Percentiles rank a stretch among this genome's conserved stretches.
These are phyloP conservation scores for Acarospora socialis DNA, from an alignment of 2,329 filamentous ascomycete genomes.

Conservation along the genomic window DNA sequence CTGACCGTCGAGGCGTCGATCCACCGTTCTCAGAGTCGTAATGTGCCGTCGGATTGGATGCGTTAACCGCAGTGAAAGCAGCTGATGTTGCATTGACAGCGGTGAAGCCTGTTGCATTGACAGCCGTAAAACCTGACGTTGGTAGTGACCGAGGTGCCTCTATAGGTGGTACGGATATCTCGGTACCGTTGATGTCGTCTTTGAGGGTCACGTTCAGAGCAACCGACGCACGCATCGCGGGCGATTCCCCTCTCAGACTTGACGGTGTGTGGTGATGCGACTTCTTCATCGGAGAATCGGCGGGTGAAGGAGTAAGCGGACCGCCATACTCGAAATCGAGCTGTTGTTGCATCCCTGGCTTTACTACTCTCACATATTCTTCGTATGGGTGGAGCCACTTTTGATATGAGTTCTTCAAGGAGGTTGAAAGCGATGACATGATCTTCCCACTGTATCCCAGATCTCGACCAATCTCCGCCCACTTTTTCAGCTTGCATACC, in stretches of 20 bases:
- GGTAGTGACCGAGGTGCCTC: slow-evolving; percentile 26
- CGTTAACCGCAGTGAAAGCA: slow-evolving; percentile 47
- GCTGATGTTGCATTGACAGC: slow-evolving; percentile 49
- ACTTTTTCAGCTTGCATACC: slow-evolving; percentile 96
- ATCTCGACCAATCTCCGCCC: slow-evolving; percentile 95
- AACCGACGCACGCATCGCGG: slow-evolving; percentile 44
- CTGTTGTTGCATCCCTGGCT: slow-evolving; percentile 93
- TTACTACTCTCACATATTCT: slow-evolving; percentile 78
- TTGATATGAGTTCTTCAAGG: slow-evolving; percentile 94
- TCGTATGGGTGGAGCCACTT: slow-evolving; percentile 96
- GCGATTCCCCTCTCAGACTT: slow-evolving; percentile 47
- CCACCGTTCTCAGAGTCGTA: slow-evolving; percentile 41
- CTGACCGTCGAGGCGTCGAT: slow-evolving; percentile 33
- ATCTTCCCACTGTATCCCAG: slow-evolving; percentile 98
- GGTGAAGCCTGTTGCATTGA: slow-evolving; percentile 52
- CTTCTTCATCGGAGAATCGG: slow-evolving; percentile 53
- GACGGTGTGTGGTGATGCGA: slow-evolving; percentile 33
- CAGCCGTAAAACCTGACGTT: slow-evolving; percentile 44
- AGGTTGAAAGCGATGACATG: slow-evolving; percentile 96
- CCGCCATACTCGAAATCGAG: slow-evolving; percentile 87
- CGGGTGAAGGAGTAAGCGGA: slow-evolving; percentile 66
- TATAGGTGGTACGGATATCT: slow-evolving; percentile 22
- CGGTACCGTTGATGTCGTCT: slow-evolving; percentile 20
- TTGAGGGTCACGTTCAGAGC: slow-evolving; percentile 43
- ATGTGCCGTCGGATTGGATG: slow-evolving; percentile 34